A percentile compares a stretch with the other conserved stretches of the same genome.
These are phyloP conservation scores for Marchantia polymorpha DNA, from an alignment of 225 moss, liverwort and hornwort genomes.

Conservation along the genomic window DNA sequence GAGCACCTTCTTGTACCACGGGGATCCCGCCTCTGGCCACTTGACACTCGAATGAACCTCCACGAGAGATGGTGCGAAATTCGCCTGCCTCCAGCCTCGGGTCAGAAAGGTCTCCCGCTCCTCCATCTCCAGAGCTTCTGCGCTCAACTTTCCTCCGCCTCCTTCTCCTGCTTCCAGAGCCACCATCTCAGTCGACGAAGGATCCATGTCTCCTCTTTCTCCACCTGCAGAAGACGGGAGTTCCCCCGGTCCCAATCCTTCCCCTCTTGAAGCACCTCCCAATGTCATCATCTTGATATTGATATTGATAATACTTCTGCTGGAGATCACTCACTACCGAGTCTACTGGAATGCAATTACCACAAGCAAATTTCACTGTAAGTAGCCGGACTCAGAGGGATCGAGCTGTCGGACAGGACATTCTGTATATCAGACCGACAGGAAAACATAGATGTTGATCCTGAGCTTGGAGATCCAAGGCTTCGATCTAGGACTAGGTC, in stretches of 20 bases:
- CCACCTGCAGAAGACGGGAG: neutral
- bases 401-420: neutral
- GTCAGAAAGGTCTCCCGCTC: neutral
- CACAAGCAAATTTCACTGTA: neutral
- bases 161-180: neutral
- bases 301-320: neutral
- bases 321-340: neutral
- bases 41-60: constrained; percentile 52
- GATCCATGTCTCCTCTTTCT: neutral
- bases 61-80: constrained; percentile 39
- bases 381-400: no score
- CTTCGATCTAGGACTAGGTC: no score
- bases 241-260: no score
- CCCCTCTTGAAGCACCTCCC: neutral
- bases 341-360: neutral
- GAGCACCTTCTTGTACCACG: constrained; percentile 67
- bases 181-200: constrained; percentile 3
- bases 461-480: neutral
- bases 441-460: neutral
- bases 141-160: neutral
- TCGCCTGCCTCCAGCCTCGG: constrained; percentile 6
- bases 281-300: neutral
- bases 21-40: constrained; percentile 42
- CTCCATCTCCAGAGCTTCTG: neutral
- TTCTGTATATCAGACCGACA: no score